A percentile compares a stretch with the other conserved stretches of the same genome.
These are phyloP conservation scores for Stemphylium beticola DNA, from an alignment of 2,329 filamentous ascomycete genomes.

Conservation along the genomic window DNA sequence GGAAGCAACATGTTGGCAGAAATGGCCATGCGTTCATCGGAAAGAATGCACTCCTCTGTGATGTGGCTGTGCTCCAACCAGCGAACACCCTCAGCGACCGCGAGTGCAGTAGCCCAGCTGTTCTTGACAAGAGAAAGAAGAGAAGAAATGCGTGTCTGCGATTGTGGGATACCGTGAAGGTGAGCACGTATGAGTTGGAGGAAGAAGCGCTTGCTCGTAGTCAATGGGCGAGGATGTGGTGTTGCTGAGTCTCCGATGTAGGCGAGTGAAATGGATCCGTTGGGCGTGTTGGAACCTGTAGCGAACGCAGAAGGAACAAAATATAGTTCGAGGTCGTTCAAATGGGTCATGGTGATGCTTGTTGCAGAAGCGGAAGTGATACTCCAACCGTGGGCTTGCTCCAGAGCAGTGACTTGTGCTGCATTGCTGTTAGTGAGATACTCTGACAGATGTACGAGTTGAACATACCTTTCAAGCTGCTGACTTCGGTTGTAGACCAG, in stretches of 20 bases:
- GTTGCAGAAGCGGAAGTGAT: conserved; percentile 66
- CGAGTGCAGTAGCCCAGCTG: conserved; percentile 70
- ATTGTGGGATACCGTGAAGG: conserved; percentile 66
- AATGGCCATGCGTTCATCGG: conserved; percentile 70
- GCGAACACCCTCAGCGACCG: conserved; percentile 66
- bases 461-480: conserved; percentile 73
- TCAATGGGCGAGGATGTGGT: conserved; percentile 61
- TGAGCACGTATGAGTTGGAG: conserved; percentile 73
- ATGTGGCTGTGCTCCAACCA: conserved; percentile 69
- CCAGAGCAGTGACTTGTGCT: conserved; percentile 71
- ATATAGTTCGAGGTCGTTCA: conserved; percentile 73
- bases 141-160: conserved; percentile 61
- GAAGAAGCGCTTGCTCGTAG: conserved; percentile 75
- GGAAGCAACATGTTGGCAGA: conserved; percentile 67
- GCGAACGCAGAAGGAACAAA: conserved; percentile 71
- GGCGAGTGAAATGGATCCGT: conserved; percentile 67
- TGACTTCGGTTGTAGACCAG: conserved; percentile 84
- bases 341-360: conserved; percentile 75
- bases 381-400: conserved; percentile 72
- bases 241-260: conserved; percentile 69
- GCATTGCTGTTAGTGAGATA: conserved; percentile 46
- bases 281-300: conserved; percentile 50
- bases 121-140: conserved; percentile 66
- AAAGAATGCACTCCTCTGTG: conserved; percentile 67
- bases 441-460: not conserved